Evolutionary conservation across 108 stramenopile genomes (phyloP).

Genomic region (Pseudonitzschia multiseries): DNA sequence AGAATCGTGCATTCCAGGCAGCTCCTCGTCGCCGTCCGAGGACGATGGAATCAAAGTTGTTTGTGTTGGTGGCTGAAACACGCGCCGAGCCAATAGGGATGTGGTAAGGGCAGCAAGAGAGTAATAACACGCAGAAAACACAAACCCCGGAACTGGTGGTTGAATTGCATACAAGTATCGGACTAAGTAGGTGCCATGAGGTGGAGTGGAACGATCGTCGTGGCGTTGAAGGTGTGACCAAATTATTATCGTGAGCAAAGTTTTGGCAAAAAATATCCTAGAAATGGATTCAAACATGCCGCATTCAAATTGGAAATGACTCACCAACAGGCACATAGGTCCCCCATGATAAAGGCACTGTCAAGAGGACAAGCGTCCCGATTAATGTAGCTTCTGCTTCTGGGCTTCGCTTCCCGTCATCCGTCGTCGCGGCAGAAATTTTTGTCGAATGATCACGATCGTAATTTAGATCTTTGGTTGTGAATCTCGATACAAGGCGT

Average conservation of each 20-base stretch:
- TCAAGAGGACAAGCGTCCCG: conserved; percentile 67
- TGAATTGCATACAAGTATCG: conserved; percentile 72
- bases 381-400: conserved; percentile 18
- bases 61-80: neutral
- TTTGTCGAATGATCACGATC: neutral
- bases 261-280: no score
- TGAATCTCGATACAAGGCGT: neutral
- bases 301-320: neutral
- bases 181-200: neutral
- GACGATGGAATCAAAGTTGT: neutral
- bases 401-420: neutral
- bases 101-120: conserved; percentile 50
- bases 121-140: conserved; percentile 87
- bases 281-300: no score
- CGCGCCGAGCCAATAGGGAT: conserved; percentile 6
- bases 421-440: conserved; percentile 10
- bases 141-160: conserved; percentile 81
- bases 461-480: neutral
- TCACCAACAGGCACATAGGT: conserved; percentile 72
- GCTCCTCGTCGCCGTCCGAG: neutral
- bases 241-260: neutral
- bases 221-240: neutral
- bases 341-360: conserved; percentile 84
- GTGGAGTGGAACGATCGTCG: neutral
- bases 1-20: neutral